Evolutionary conservation across 345 rosid species (phyloP), one percentile per base, ranked within the genome.

Genomic region (Salix udensis): DNA sequence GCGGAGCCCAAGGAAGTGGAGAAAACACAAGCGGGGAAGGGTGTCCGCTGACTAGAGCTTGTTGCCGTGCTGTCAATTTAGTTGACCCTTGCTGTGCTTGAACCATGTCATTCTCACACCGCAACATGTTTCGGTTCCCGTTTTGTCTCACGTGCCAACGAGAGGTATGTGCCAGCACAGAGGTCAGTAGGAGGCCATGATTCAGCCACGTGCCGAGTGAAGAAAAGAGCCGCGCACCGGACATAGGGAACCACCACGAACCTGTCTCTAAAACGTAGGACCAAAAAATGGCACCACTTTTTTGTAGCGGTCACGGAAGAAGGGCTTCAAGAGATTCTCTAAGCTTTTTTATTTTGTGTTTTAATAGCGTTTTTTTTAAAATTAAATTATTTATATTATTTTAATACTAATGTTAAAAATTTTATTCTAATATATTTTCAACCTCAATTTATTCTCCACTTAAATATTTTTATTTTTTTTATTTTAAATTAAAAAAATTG

Each of bases 221-320:
- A 78, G 72, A 46, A 71, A 79, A 81, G 85, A 91, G 84, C 74
- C 90, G 90, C 85, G 89, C 78, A 75, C 77, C 80, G 69, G 10
- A 30, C 10, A 73, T 72, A 82, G 91, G 90, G 84, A 85, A 84
- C 88, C 80, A 82, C 55, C 10, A 21, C 2, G 52, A 76, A 77
- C 52, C 79, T 84, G 91, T 88, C 90, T 73, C 70, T 62, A 74
- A 31, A 89, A 86, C 72, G 75, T 75, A 75, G 84, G 83, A 85
- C 86, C 89, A 87, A 78, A 39, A 71, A 78, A 46, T 70, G 83
- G 87, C 86, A 19, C 84, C 86, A 80, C 0, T 36, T 4, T 5
- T 14, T 21, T 8, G 37, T 72, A 73, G 74, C 79, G 73, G 82
- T 62, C 18, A 6, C 18, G 2, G 55, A 16, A 16, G 55, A 19